Evolutionary conservation across 139 green algal species (phyloP).

Genomic region (Diplosphaera chodatii): DNA sequence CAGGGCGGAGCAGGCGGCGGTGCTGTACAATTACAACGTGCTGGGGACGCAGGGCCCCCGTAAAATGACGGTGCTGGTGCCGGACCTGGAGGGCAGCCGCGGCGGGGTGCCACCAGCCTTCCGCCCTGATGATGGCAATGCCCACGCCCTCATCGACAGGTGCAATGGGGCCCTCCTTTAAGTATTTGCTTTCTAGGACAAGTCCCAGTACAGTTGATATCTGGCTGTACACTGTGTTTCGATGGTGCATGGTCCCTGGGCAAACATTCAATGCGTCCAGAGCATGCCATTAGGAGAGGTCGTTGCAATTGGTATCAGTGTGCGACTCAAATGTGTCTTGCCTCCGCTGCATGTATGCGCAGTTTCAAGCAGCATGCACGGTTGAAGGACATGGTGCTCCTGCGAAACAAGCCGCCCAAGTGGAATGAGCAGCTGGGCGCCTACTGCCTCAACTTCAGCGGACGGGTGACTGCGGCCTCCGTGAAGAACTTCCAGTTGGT

Average conservation of each 20-base stretch:
- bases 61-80: constrained; percentile 80
- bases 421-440: constrained; percentile 91
- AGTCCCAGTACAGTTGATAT: too few species aligned
- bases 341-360: constrained; percentile 1
- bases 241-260: too few species aligned
- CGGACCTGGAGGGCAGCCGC: constrained; percentile 25
- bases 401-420: constrained; percentile 87
- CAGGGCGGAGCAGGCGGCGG: constrained; percentile 59
- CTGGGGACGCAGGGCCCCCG: constrained; percentile 90
- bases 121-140: not conserved
- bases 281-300: too few species aligned
- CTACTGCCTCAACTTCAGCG: constrained; percentile 97
- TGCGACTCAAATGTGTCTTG: not conserved
- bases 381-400: constrained; percentile 30
- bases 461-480: constrained; percentile 88
- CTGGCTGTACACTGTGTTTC: too few species aligned
- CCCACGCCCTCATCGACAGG: not conserved
- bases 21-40: constrained; percentile 88
- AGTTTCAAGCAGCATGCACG: constrained; percentile 24
- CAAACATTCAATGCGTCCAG: too few species aligned
- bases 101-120: constrained; percentile 2
- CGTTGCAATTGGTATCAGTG: too few species aligned
- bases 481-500: constrained; percentile 99
- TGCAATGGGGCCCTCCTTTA: too few species aligned
- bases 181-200: too few species aligned